phyloP scores from a whole-genome alignment of 805 yeast species.

The Candida hungchunana region DNA sequence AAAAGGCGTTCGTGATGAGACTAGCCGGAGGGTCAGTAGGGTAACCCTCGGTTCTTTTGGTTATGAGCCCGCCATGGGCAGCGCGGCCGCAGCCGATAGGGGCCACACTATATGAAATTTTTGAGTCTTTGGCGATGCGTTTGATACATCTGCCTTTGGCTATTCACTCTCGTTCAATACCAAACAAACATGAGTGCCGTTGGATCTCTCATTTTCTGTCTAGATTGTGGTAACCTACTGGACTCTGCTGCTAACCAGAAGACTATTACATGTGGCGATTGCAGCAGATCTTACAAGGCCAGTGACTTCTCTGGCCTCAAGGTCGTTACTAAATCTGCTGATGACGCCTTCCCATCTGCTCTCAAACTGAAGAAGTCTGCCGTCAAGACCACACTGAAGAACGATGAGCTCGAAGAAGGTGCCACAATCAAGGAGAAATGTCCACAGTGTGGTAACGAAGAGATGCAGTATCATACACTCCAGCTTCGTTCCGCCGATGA shows the following conservation, averaged over 20 bases:
- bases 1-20: too few species aligned
- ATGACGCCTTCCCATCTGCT: constrained; percentile 90
- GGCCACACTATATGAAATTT: too few species aligned
- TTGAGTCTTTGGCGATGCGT: too few species aligned
- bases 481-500: constrained; percentile 98
- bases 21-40: too few species aligned
- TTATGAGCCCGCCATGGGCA: too few species aligned
- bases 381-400: constrained; percentile 78
- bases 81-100: too few species aligned
- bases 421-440: constrained; percentile 97
- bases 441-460: constrained; percentile 98
- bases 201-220: constrained; percentile 91
- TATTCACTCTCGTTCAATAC: background rate
- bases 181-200: constrained; percentile 72
- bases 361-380: constrained; percentile 78
- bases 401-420: constrained; percentile 84
- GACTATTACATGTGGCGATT: constrained; percentile 53
- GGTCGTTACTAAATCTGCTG: constrained; percentile 84
- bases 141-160: too few species aligned
- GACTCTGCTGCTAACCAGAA: constrained; percentile 51
- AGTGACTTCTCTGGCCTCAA: constrained; percentile 67
- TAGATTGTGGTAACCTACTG: constrained; percentile 85
- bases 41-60: too few species aligned
- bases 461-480: constrained; percentile 95
- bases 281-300: constrained; percentile 39